Percentiles rank a stretch among this genome's conserved stretches.
These are phyloP conservation scores for Arthrobotrys megalospora DNA, from an alignment of 2,329 filamentous ascomycete genomes.

Conservation along the genomic window DNA sequence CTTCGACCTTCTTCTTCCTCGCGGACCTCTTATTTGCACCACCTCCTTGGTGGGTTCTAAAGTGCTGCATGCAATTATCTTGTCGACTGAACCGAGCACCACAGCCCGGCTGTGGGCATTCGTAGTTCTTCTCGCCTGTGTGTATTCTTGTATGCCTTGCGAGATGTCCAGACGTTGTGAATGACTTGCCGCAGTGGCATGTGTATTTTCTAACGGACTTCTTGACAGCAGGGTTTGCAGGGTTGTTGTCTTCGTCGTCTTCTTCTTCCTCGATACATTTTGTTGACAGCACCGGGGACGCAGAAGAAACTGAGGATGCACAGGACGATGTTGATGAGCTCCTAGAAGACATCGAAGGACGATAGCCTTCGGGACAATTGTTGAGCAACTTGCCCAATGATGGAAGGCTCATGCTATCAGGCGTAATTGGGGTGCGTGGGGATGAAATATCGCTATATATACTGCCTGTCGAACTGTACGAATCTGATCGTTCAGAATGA, in stretches of 20 bases:
- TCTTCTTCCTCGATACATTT: conserved; percentile 58
- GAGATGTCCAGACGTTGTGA: conserved; percentile 88
- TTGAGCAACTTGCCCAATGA: conserved; percentile 63
- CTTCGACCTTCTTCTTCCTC: conserved; percentile 63
- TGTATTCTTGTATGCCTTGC: conserved; percentile 88
- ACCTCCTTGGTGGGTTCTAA: conserved; percentile 64
- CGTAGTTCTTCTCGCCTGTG: conserved; percentile 78
- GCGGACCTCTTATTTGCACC: conserved; percentile 63
- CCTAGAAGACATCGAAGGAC: conserved; percentile 59
- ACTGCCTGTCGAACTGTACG: conserved; percentile 62
- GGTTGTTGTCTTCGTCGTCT: conserved; percentile 39
- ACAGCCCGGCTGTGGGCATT: conserved; percentile 64
- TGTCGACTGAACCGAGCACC: conserved; percentile 64
- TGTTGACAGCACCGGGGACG: conserved; percentile 50
- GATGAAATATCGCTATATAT: conserved; percentile 62
- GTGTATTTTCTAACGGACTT: conserved; percentile 68
- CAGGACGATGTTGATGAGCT: conserved; percentile 58
- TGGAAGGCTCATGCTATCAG: conserved; percentile 63
- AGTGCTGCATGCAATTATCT: conserved; percentile 65
- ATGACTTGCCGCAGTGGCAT: conserved; percentile 82
- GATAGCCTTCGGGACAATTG: conserved; percentile 60
- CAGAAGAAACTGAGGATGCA: conserved; percentile 61
- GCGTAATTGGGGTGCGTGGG: conserved; percentile 62
- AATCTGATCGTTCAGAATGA: conserved; percentile 62
- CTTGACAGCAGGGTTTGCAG: conserved; percentile 39